A percentile compares a stretch with the other conserved stretches of the same genome.
phyloP scores from a whole-genome alignment of 2,329 filamentous ascomycete genomes.

The Hypomyces perniciosus region DNA sequence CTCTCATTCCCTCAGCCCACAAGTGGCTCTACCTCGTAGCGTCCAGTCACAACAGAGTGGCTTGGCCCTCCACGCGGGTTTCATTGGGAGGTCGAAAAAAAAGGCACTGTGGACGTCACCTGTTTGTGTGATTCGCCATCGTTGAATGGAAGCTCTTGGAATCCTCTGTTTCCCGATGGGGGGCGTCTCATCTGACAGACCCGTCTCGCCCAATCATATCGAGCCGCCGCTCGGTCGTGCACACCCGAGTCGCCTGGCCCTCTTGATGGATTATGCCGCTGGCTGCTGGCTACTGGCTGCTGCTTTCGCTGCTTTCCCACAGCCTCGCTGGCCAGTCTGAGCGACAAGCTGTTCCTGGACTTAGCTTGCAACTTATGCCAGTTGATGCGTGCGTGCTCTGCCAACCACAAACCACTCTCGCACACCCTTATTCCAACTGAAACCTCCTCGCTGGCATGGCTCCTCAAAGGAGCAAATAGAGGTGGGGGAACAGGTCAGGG shows the following conservation, averaged over 20 bases:
- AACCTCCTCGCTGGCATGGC: slow-evolving; percentile 7
- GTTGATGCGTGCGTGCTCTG: slow-evolving; percentile 1
- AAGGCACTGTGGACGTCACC: slow-evolving; percentile 6
- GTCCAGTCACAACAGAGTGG: slow-evolving; percentile 12
- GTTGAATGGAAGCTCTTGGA: slow-evolving; percentile 13
- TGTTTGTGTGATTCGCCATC: slow-evolving; percentile 10
- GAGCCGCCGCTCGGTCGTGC: not conserved
- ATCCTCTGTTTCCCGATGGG: not conserved
- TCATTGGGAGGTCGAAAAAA: not conserved
- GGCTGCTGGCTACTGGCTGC: not conserved
- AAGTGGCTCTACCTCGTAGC: not conserved
- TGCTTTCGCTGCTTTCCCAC: not conserved
- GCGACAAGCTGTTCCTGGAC: slow-evolving; percentile 8
- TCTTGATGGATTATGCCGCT: too few species aligned
- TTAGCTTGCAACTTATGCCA: slow-evolving; percentile 1
- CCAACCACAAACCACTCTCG: slow-evolving; percentile 1
- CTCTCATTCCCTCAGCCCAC: not conserved
- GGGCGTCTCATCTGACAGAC: slow-evolving; percentile 13
- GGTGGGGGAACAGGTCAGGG: slow-evolving; percentile 3
- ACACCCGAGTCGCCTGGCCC: not conserved
- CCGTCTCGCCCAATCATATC: slow-evolving; percentile 10
- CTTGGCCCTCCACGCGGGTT: slow-evolving; percentile 9
- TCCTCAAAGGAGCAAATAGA: not conserved
- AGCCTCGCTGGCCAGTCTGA: slow-evolving; percentile 11
- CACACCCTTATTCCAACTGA: not conserved